Evolutionary conservation across 2,329 filamentous ascomycete genomes (phyloP), one percentile per base, ranked within the genome.

Genomic region (Tolypocladium sp.): DNA sequence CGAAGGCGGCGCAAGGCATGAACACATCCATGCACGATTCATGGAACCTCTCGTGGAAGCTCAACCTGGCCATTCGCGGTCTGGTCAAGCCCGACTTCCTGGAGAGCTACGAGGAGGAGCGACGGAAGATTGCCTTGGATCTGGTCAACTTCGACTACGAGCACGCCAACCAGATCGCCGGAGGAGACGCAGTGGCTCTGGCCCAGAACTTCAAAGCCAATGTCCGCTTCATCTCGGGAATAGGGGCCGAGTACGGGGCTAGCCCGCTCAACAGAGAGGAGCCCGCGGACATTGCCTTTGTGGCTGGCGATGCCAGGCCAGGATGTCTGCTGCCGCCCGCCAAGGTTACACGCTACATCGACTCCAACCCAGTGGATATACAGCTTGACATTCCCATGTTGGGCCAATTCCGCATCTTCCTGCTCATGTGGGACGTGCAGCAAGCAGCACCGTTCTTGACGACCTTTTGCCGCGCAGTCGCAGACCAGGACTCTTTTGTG

Each of bases 341-440:
- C 46, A 88, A 84, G 71, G 88, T 87, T 22, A 89, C 87, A 0
- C 82, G 89, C 35, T 91, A 88, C 68, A 82, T 91, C 57, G 89
- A 92, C 71, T 86, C 88, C 4, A 92, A 92, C 66, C 89, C 89
- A 0, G 84, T 92, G 49, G 86, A 92, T 65, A 76, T 92, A 35
- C 88, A 92, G 69, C 82, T 91, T 7, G 89, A 92, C 67, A 89
- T 92, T 52, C 89, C 89, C 1, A 82, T 91, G 72, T 76, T 92
- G 7, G 86, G 89, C 33, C 89, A 92, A 67, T 92, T 92, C 76
- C 82, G 87, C 55, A 82, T 91, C 53, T 91, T 89, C 70, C 80
- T 92, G 61, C 81, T 92, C 61, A 82, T 85, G 61, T 84, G 82
- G 67, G 79, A 90, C 65, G 77, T 90, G 2, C 76, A 79, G 58